Conservation (phyloP, 352 stramenopile genomes). For the Discostella stelligera region DNA sequence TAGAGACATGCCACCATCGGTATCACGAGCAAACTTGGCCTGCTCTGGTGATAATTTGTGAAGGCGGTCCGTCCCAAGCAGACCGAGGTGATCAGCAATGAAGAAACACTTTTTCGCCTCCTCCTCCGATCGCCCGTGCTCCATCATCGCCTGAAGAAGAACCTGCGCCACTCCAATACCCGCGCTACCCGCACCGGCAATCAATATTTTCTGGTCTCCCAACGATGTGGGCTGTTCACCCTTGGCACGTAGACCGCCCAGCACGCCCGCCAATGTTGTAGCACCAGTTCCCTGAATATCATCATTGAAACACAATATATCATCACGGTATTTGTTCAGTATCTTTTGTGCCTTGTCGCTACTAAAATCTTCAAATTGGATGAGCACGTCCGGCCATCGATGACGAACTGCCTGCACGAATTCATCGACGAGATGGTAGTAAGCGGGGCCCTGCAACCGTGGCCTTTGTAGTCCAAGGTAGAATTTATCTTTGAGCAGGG, state of each 20-base stretch:
- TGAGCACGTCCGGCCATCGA: slow-evolving; percentile 91
- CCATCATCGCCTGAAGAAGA: slow-evolving; percentile 87
- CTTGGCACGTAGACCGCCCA: slow-evolving; percentile 74
- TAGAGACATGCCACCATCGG: slow-evolving; percentile 81
- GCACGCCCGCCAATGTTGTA: slow-evolving; percentile 88
- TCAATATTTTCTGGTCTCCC: slow-evolving; percentile 92
- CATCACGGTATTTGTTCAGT: slow-evolving; percentile 92
- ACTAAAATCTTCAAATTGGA: slow-evolving; percentile 97
- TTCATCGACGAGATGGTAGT: slow-evolving; percentile 94
- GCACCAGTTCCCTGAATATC: slow-evolving; percentile 97
- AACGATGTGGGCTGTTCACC: slow-evolving; percentile 75
- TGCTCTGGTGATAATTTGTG: slow-evolving; percentile 63
- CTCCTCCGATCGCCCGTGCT: slow-evolving; percentile 73
- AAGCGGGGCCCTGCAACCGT: slow-evolving; percentile 87
- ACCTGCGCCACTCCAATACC: slow-evolving; percentile 93
- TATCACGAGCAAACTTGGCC: slow-evolving; percentile 61
- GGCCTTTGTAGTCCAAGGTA: slow-evolving; percentile 93
- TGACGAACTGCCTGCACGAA: slow-evolving; percentile 92
- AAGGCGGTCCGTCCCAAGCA: slow-evolving; percentile 67
- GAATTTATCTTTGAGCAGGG: slow-evolving; percentile 86
- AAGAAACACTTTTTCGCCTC: slow-evolving; percentile 80
- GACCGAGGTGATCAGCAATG: slow-evolving; percentile 74
- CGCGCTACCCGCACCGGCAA: slow-evolving; percentile 92
- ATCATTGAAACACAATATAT: slow-evolving; percentile 95
- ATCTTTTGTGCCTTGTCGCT: slow-evolving; percentile 81